Base-by-base conservation (phyloP, 2,329 filamentous ascomycete species). In the Stachybotrys echinatus region DNA sequence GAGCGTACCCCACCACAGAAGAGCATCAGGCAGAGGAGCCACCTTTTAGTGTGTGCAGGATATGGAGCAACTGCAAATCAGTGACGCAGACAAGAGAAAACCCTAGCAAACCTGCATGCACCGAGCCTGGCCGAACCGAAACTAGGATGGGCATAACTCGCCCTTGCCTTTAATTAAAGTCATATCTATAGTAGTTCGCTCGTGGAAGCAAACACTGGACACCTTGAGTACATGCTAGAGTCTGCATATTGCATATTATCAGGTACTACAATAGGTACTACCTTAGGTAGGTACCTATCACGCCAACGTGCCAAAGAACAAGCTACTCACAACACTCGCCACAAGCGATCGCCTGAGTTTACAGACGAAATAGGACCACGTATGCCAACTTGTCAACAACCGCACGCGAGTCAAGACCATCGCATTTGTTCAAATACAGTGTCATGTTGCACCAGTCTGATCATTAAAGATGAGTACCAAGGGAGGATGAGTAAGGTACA, bases 381-480 rank as follows among this genome's bases (percentile, higher is more conserved):
- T n/a, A n/a, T n/a, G n/a, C n/a, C n/a, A n/a, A n/a, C n/a, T n/a
- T n/a, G n/a, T n/a, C n/a, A n/a, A n/a, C n/a, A n/a, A n/a, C n/a
- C n/a, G n/a, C n/a, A n/a, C n/a, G n/a, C n/a, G n/a, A n/a, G n/a
- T n/a, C n/a, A n/a, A n/a, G n/a, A n/a, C n/a, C n/a, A n/a, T n/a
- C n/a, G n/a, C n/a, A n/a, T n/a, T n/a, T n/a, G n/a, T 34, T 14
- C 27, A 14, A 34, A 34, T 10, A 34, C 10, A 34, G 14, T n/a
- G 27, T 47, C 12, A 22, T 45, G 42, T 40, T 19, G 47, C 47
- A 12, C 47, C 49, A 48, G 39, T 34, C 27, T 60, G 51, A 61
- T 65, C 61, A 63, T 65, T 60, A 63, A 59, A 58, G 57, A 60
- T 56, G 56, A 54, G 47, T 58, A 54, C 51, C 56, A 54, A 59